Percentiles rank a stretch among this genome's conserved stretches.
phyloP scores from a whole-genome alignment of 2,329 filamentous ascomycete genomes.

The Tympanopsis confertula region DNA sequence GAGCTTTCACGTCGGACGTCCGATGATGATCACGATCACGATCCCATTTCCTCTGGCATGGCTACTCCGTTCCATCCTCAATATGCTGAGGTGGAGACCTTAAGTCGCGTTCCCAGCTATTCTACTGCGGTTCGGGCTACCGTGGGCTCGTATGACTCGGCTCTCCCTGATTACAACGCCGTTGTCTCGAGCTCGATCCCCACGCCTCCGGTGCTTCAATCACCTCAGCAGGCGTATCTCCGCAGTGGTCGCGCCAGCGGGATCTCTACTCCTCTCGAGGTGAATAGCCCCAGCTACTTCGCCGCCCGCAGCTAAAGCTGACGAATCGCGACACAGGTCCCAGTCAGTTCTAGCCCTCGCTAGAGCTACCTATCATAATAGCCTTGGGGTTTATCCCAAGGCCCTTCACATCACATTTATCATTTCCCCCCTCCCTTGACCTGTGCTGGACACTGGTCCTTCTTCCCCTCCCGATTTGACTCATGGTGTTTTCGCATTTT shows the following conservation, averaged over 20 bases:
- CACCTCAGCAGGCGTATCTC: neutral
- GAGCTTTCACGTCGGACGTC: conserved; percentile 7
- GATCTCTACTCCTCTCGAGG: neutral
- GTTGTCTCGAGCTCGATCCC: neutral
- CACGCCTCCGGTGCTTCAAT: neutral
- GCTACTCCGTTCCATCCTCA: conserved; percentile 19
- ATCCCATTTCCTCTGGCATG: conserved; percentile 12
- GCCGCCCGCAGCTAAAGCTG: too few relatives aligned
- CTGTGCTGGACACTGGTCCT: too few relatives aligned
- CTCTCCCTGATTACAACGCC: neutral
- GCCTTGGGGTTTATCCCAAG: too few relatives aligned
- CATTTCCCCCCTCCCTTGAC: too few relatives aligned
- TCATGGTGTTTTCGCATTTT: too few relatives aligned
- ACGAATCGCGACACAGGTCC: too few relatives aligned
- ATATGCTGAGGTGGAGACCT: conserved; percentile 30
- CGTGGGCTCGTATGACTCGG: too few relatives aligned
- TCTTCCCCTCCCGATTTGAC: too few relatives aligned
- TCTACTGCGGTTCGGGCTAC: neutral
- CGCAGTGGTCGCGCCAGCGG: neutral
- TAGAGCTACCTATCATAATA: too few relatives aligned
- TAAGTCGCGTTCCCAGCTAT: conserved; percentile 42
- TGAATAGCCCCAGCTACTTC: too few relatives aligned
- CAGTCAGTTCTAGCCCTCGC: too few relatives aligned
- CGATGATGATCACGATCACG: conserved; percentile 5
- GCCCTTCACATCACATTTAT: too few relatives aligned